These are phyloP conservation scores for Aureobasidium sp. DNA, from an alignment of 2,329 filamentous ascomycete species.

Conservation along the genomic window DNA sequence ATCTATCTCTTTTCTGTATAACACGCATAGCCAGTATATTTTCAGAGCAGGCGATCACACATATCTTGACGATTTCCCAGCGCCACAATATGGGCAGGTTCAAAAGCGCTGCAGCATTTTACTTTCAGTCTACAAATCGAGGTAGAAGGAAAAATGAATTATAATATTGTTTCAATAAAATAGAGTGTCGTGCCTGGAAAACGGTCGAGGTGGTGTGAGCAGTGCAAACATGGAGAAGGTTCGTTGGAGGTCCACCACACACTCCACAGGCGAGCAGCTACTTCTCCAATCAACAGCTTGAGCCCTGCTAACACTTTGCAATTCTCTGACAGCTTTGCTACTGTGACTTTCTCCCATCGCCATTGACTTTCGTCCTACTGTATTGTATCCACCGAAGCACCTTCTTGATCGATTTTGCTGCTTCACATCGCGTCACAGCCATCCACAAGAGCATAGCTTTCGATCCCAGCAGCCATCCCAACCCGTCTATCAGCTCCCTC, in stretches of 20 bases:
- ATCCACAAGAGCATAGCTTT: neutral
- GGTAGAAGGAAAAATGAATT: neutral
- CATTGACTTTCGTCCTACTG: neutral
- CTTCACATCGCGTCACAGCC: neutral
- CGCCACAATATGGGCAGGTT: neutral
- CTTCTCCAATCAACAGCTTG: neutral
- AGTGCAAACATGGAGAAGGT: neutral
- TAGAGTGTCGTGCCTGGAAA: neutral
- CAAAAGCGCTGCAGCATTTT: neutral
- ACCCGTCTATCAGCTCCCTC: neutral
- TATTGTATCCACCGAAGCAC: neutral
- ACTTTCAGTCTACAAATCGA: neutral
- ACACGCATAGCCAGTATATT: neutral
- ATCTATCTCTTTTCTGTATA: neutral
- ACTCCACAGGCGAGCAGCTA: neutral
- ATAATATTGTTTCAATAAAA: neutral
- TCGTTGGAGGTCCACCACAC: neutral
- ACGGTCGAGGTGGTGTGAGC: constrained; percentile 1
- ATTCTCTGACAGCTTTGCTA: neutral
- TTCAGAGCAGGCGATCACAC: neutral
- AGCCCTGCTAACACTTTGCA: neutral
- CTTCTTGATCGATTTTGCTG: neutral
- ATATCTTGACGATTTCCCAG: neutral
- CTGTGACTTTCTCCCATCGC: neutral
- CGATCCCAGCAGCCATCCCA: neutral